Percentiles rank a stretch among this genome's conserved stretches.
Evolutionary conservation across 1,284 basidiomycete genomes (phyloP).

Genomic region (Phaffia rhodozyma): DNA sequence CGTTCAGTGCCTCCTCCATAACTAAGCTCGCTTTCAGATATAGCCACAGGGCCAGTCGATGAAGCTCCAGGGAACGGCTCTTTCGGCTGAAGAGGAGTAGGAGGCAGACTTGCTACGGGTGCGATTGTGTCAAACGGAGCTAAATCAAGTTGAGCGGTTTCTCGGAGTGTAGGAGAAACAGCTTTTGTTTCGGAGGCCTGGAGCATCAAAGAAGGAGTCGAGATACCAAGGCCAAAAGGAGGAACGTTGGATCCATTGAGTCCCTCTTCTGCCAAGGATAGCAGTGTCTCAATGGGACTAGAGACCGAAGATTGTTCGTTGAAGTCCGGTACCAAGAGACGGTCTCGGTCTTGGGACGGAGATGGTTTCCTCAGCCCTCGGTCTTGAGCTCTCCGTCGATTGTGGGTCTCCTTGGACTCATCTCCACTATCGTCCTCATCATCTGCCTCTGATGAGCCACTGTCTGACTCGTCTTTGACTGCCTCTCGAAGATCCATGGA

Average conservation of each 20-base stretch:
- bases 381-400: neutral
- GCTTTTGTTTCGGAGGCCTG: neutral
- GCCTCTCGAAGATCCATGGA: constrained; percentile 86
- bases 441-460: constrained; percentile 72
- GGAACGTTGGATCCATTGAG: no score
- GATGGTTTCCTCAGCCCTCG: neutral
- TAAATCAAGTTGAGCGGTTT: constrained; percentile 26
- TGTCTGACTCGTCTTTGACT: constrained; percentile 65
- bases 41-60: constrained; percentile 2
- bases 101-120: constrained; percentile 33
- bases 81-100: constrained; percentile 23
- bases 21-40: constrained; percentile 38
- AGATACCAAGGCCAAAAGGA: neutral
- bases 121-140: constrained; percentile 36
- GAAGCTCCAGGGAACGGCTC: constrained; percentile 5
- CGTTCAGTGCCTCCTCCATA: constrained; percentile 44
- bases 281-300: neutral
- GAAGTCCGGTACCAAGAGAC: neutral
- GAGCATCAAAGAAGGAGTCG: neutral
- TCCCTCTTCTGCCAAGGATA: neutral
- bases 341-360: neutral
- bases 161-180: neutral
- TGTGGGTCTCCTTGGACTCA: constrained; percentile 42
- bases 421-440: constrained; percentile 43
- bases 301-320: neutral